Evolutionary conservation across 2,329 filamentous ascomycete species (phyloP).

Genomic region (Ophiostoma ips): DNA sequence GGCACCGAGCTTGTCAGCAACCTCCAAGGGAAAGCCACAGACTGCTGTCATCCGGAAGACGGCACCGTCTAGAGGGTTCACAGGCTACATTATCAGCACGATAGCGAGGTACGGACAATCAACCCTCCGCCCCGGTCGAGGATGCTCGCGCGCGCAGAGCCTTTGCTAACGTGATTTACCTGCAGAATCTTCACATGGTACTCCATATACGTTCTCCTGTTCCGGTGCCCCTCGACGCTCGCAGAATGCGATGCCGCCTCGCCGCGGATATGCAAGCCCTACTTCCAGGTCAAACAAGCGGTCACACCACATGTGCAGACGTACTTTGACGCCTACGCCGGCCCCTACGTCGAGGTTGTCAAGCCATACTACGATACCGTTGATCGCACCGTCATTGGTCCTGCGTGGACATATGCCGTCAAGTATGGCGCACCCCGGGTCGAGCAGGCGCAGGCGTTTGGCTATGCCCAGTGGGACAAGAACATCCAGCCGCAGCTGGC

Average conservation of each 20-base stretch:
- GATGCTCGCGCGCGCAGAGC: neutral
- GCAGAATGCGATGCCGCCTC: constrained; percentile 54
- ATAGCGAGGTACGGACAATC: constrained; percentile 8
- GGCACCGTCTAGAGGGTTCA: neutral
- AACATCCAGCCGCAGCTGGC: constrained; percentile 62
- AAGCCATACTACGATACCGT: constrained; percentile 59
- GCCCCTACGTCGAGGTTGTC: constrained; percentile 63
- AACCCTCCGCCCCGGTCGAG: neutral
- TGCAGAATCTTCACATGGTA: constrained; percentile 76
- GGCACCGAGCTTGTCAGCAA: neutral
- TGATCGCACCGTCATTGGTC: constrained; percentile 52
- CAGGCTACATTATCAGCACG: constrained; percentile 2
- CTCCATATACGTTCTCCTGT: constrained; percentile 61
- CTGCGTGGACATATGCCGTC: constrained; percentile 50
- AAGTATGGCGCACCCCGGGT: constrained; percentile 65
- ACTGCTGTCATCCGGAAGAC: neutral
- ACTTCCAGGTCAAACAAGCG: constrained; percentile 50
- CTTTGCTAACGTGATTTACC: neutral
- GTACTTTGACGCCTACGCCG: constrained; percentile 74
- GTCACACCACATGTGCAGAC: constrained; percentile 65
- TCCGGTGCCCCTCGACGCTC: constrained; percentile 64
- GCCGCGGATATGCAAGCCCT: constrained; percentile 70
- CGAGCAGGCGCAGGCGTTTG: constrained; percentile 51
- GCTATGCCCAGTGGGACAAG: constrained; percentile 62
- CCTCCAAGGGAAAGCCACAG: neutral